phyloP scores from a whole-genome alignment of 306 rosid species.

The Erythrophleum fordii region DNA sequence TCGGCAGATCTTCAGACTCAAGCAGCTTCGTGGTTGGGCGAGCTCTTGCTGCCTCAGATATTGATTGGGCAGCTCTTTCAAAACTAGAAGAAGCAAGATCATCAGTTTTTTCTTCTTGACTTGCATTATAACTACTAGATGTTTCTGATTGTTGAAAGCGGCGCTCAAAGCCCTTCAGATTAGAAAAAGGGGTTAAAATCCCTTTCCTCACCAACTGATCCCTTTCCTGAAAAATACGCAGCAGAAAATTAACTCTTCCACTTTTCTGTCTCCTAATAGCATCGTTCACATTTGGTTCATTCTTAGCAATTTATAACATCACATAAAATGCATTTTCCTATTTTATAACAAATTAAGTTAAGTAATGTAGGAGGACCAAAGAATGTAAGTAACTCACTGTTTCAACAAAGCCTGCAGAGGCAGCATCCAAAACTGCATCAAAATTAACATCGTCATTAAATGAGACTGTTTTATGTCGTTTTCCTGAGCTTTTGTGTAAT shows the following conservation, averaged over 20 bases:
- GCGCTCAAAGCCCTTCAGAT: slow-evolving; percentile 91
- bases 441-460: slow-evolving; percentile 83
- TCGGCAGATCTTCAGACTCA: slow-evolving; percentile 69
- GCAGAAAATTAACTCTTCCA: slow-evolving; percentile 44
- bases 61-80: slow-evolving; percentile 69
- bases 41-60: slow-evolving; percentile 83
- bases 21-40: slow-evolving; percentile 91
- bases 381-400: slow-evolving; percentile 65
- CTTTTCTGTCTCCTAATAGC: slow-evolving; percentile 10
- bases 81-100: slow-evolving; percentile 67
- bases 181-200: slow-evolving; percentile 91
- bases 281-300: slow-evolving; percentile 32
- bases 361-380: slow-evolving; percentile 12
- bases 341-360: background rate
- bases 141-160: slow-evolving; percentile 67
- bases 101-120: slow-evolving; percentile 45
- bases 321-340: background rate
- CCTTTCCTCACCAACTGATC: slow-evolving; percentile 92
- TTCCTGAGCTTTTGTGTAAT: slow-evolving; percentile 42
- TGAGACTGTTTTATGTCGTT: slow-evolving; percentile 68
- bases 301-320: background rate
- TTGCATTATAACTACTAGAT: slow-evolving; percentile 50
- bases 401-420: slow-evolving; percentile 91
- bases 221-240: slow-evolving; percentile 71
- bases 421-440: slow-evolving; percentile 91